Base-by-base conservation (phyloP, 148 eudicot genomes). In the Rhododendron henanense region DNA sequence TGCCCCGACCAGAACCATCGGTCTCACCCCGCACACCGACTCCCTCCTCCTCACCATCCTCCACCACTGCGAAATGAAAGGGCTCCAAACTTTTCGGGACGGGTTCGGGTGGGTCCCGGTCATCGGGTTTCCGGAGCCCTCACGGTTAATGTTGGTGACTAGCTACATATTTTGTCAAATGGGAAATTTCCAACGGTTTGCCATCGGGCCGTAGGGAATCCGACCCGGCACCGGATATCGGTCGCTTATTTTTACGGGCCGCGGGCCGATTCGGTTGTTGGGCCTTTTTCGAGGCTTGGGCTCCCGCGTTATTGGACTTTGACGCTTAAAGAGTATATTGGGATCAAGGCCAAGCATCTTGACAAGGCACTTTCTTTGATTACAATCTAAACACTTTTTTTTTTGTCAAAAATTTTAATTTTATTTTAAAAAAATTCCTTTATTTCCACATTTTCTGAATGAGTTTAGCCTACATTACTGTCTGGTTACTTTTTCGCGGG, bases 11-110 rank as follows among this genome's bases (percentile, higher is more conserved):
- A 95, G 16, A 86, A 90, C 95, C 63, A 81, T 94, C 63, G 98
- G 98, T 2, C 84, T 94, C 33, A 94, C 94, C 9, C 88, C 90
- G 0, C 98, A 95, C 84, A 95, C 98, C 0, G 98, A 95, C 74
- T 85, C 96, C 23, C 45, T 88, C 11, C 91, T 95, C 39, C 87
- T 95, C 37, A 95, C 98, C 8, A 90, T 94, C 81, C 90, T 94
- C 25, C 91, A 94, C 87, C 98, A 94, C 39, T 85, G 86, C 57
- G 77, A 86, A 69, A 81, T 88, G 18, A 87, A 83, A 2, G 98
- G 95, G 33, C 93, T 95, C n/a, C 93, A 94, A 85, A 87, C 93
- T 25, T 79, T 88, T 45, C 81, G 87, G 33, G 91, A 91, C 10
- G 92, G 90, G 5, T 13, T 45, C 4, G 94, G 94, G 31, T 93